These are phyloP conservation scores for Cyberlindnera bimundalis DNA, from an alignment of 805 yeast species.

Conservation along the genomic window DNA sequence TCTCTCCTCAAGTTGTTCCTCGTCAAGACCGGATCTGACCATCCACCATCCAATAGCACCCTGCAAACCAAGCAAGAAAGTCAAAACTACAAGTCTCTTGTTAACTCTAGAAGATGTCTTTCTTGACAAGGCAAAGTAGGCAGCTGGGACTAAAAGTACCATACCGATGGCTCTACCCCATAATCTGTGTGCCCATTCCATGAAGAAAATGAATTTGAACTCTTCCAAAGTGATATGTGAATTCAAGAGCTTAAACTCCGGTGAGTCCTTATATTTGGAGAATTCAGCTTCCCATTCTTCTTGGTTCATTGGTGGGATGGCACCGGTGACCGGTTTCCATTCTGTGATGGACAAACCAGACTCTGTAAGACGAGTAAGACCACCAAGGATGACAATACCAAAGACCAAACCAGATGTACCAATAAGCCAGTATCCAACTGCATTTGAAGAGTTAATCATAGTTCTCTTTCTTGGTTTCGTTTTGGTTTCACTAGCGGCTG, in stretches of 20 bases:
- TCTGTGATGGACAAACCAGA: slow-evolving; percentile 95
- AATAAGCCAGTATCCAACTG: slow-evolving; percentile 83
- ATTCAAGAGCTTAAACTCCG: slow-evolving; percentile 87
- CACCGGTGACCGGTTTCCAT: slow-evolving; percentile 97
- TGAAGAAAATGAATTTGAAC: slow-evolving; percentile 87
- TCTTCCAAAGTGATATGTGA: slow-evolving; percentile 87
- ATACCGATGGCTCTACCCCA: slow-evolving; percentile 90
- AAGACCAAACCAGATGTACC: slow-evolving; percentile 87
- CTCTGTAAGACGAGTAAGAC: slow-evolving; percentile 91
- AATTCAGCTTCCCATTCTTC: slow-evolving; percentile 87
- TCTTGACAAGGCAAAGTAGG: slow-evolving; percentile 68
- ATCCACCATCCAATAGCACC: slow-evolving; percentile 99
- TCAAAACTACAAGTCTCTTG: slow-evolving; percentile 63
- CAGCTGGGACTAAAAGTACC: slow-evolving; percentile 78
- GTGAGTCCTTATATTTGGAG: slow-evolving; percentile 73
- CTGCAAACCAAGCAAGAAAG: slow-evolving; percentile 82
- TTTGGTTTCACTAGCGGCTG: slow-evolving; percentile 1
- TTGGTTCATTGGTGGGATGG: slow-evolving; percentile 81
- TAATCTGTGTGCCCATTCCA: slow-evolving; percentile 97
- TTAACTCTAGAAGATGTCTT: slow-evolving; percentile 67
- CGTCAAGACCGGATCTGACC: slow-evolving; percentile 94
- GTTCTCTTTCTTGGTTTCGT: slow-evolving; percentile 18
- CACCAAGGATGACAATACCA: slow-evolving; percentile 95
- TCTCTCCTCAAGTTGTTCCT: slow-evolving; percentile 69
- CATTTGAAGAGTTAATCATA: slow-evolving; percentile 35